Evolutionary conservation across 352 stramenopile species (phyloP), one percentile per base, ranked within the genome.

Genomic region (Elongisporangium undulatum): DNA sequence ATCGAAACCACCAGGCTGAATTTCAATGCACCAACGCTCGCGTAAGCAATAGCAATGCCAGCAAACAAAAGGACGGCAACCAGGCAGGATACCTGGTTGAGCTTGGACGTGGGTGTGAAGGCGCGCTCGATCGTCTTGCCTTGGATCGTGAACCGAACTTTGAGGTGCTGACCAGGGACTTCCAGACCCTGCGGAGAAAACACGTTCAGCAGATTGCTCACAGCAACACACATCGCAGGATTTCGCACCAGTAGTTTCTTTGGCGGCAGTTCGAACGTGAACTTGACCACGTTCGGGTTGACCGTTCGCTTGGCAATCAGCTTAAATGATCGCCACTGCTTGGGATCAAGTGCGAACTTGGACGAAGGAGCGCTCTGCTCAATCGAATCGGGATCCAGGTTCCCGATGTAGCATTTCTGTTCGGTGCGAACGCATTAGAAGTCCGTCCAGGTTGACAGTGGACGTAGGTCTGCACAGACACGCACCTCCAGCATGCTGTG

Each of bases 401-500:
- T 66, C 2, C 84, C 86, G 17, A 95, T 76, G 51, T 82, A 83
- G 69, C 86, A 95, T 74, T 93, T 93, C 77, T 87, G 9, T 9
- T 17, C n/a, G 13, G 21, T 16, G 3, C 38, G 10, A 45, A 21
- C 38, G 21, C 34, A 7, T 51, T 38, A 38, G 17, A 59, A 22
- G 17, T 20, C n/a, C 15, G 34, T 38, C 19, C 13, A 26, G 17
- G 12, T 19, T 52, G 9, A 22, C 3, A 53, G 23, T 26, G 23
- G 49, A 56, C 3, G 4, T 1, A 12, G 29, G 17, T 5, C n/a
- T n/a, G 12, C n/a, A 24, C 20, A n/a, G 6, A 7, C 3, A 53
- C 57, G 12, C 53, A 80, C 79, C 59, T 94, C 80, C n/a, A 97
- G 67, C 86, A 97, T 96, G 55, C 74, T 71, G 66, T 95, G 85